Evolutionary conservation across 2,329 filamentous ascomycete genomes (phyloP), one percentile per base, ranked within the genome.

Genomic region (Botrytis aclada): DNA sequence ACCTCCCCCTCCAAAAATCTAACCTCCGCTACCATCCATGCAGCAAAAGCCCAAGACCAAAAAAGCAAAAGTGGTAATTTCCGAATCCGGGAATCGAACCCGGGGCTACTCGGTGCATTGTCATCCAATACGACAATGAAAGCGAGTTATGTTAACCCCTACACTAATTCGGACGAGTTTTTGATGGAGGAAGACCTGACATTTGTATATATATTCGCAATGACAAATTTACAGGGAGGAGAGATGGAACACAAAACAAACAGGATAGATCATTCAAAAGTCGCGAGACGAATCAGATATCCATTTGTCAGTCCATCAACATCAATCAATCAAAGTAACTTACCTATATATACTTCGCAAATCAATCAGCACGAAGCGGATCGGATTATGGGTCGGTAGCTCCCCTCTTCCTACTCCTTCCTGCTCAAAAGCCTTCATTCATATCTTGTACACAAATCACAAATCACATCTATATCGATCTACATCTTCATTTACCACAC

Each of bases 141-240:
- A 56, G n/a, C 51, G 51, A 56, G 51, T 56, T 56, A 56, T 56
- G 51, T 56, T 56, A 56, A 56, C 51, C 51, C 51, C 51, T 56
- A 56, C 51, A 56, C 51, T 56, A 56, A 56, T 56, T 56, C 51
- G 51, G 51, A 56, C 18, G 6, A 0, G 9, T 18, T 1, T 56
- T 56, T 56, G n/a, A 18, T 29, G 6, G 0, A 4, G 2, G 0
- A 1, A 0, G 0, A 0, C 0, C 0, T 0, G 0, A 29, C 18
- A 8, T 29, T 2, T 18, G 0, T 0, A 1, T 4, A 56, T 32
- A 56, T 56, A 29, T 29, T 9, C 18, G 32, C 4, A 0, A 2
- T 2, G 7, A 0, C 0, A 16, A 1, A 9, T 16, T 29, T 0
- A 2, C 9, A 3, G 18, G 14, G 7, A 29, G 5, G 0, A 56